Base-by-base conservation (phyloP, 2,329 filamentous ascomycete genomes). In the Beauveria sp. region DNA sequence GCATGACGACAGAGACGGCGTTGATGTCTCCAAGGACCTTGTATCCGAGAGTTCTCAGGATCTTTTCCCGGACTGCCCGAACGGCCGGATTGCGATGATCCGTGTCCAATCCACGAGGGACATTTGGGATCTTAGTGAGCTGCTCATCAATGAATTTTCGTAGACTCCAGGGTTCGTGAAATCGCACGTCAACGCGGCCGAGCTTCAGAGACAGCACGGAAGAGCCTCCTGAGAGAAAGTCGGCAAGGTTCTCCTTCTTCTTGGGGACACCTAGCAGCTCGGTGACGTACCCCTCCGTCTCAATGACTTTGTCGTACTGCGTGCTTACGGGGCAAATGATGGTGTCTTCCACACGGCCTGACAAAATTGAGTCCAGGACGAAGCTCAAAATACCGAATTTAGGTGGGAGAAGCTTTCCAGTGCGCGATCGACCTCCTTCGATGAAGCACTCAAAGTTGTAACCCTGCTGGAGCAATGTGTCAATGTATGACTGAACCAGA, bases 391-490 rank as follows among this genome's bases (percentile, higher is more conserved):
- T 97, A 10, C 95, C 95, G 66, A 98, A 98, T 71, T 98, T 98
- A 0, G 95, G 95, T 2, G 92, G 88, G 14, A 99, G 75, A 3
- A 99, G 83, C 76, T 99, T 99, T 31, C 95, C 95, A 0, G 93
- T 99, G 57, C 95, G 82, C 38, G 93, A 97, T 20, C 95, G 84
- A 1, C 93, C 93, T 18, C 95, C 95, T 76, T 99, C 95, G 63
- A 99, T 96, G 69, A 99, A 99, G 73, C 95, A 99, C 74, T 97
- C 93, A 54, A 99, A 85, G 72, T 99, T 98, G 75, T 88, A 96
- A 0, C 95, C 95, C 65, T 91, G 88, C 70, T 95, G 90, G 3
- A 99, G 79, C 49, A 99, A 73, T 0, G 91, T 96, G 72, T 99
- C 95, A 68, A 99, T 92, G 70, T 99, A 99, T 7, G 92, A 85